Conservation (phyloP, 2,329 filamentous ascomycete species). For the Penicillium palitans region DNA sequence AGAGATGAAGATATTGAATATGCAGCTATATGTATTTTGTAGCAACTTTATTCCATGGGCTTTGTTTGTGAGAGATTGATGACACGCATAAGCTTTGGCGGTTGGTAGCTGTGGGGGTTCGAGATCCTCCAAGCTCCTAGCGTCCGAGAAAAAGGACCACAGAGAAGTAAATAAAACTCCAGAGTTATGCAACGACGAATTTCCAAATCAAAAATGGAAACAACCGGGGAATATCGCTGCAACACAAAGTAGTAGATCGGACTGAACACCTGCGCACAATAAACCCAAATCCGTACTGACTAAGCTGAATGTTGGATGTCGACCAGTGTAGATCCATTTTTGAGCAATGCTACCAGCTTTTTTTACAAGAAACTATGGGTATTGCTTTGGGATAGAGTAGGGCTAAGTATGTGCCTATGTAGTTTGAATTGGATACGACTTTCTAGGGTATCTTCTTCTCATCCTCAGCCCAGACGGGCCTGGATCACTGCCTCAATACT, state of each 20-base stretch:
- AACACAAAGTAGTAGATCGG: constrained; percentile 1
- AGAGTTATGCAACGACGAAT: not conserved
- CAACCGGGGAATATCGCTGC: constrained; percentile 6
- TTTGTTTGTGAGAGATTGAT: not conserved
- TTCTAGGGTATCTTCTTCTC: not conserved
- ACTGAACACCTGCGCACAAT: not conserved
- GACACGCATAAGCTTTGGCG: not conserved
- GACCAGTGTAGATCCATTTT: not conserved
- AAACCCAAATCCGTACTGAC: not conserved
- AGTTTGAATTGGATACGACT: not conserved
- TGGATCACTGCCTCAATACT: not conserved
- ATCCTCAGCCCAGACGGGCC: not conserved
- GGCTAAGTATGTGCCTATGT: not conserved
- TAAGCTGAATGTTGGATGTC: not conserved
- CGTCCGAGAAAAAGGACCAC: not conserved
- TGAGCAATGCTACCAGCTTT: not conserved
- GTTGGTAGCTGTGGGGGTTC: constrained; percentile 1
- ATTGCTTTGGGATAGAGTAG: not conserved
- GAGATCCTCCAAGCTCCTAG: not conserved
- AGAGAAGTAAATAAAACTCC: not conserved
- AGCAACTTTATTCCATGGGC: not conserved
- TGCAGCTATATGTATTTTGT: not conserved
- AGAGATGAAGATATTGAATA: not conserved
- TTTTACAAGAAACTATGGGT: not conserved
- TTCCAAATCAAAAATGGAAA: not conserved